Evolutionary conservation across 2,329 filamentous ascomycete species (phyloP).

Genomic region (Metarhizium anisopliae): DNA sequence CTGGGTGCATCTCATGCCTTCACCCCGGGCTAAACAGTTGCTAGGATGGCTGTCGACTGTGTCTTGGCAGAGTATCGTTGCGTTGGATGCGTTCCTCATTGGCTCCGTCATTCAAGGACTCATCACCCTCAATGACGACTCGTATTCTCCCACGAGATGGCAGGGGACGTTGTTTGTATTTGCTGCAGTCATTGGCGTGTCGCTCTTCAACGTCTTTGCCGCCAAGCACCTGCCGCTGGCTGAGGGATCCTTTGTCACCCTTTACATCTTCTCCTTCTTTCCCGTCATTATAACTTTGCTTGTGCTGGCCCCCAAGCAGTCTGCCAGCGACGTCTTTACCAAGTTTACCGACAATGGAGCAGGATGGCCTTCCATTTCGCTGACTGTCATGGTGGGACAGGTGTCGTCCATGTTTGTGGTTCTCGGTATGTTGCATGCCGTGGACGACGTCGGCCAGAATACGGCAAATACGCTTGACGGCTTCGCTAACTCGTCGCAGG

Average conservation of each 20-base stretch:
- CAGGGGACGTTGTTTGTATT: constrained; percentile 7
- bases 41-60: constrained; percentile 32
- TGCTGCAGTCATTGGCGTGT: constrained; percentile 5
- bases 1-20: neutral
- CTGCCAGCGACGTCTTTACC: constrained; percentile 5
- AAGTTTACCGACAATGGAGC: constrained; percentile 9
- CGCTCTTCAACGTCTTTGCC: constrained; percentile 8
- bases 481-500: neutral
- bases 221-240: constrained; percentile 7
- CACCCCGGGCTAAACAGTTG: too few species aligned
- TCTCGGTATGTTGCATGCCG: constrained; percentile 1
- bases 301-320: constrained; percentile 7
- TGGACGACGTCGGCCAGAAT: too few species aligned
- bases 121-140: constrained; percentile 20
- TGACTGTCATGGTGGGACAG: constrained; percentile 10
- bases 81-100: constrained; percentile 31
- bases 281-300: constrained; percentile 8
- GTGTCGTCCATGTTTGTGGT: constrained; percentile 8
- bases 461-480: too few species aligned
- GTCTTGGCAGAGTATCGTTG: constrained; percentile 34
- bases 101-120: constrained; percentile 37
- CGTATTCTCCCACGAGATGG: constrained; percentile 2
- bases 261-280: constrained; percentile 10
- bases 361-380: constrained; percentile 6
- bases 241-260: constrained; percentile 8